phyloP scores from a whole-genome alignment of 2,329 filamentous ascomycete genomes.

The Talaromyces sp. region DNA sequence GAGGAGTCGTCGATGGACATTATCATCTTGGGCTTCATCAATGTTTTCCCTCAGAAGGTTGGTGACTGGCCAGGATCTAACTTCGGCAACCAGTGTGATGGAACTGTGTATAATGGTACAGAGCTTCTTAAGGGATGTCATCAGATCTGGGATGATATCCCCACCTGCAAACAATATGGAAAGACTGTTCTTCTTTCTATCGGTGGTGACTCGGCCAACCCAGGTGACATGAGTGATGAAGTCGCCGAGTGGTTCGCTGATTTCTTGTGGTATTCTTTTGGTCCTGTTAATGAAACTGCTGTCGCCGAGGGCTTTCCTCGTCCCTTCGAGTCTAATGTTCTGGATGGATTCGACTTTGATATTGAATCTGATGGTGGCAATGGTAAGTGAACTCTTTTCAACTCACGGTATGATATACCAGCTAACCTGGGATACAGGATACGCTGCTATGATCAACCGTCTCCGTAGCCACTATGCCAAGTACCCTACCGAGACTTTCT shows the following conservation, averaged over 20 bases:
- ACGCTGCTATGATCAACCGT: slow-evolving; percentile 51
- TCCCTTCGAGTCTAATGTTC: slow-evolving; percentile 49
- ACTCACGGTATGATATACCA: not conserved
- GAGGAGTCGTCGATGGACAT: slow-evolving; percentile 56
- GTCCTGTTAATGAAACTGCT: slow-evolving; percentile 36
- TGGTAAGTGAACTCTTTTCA: slow-evolving; percentile 26
- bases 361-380: slow-evolving; percentile 37
- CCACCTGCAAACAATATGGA: slow-evolving; percentile 42
- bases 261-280: slow-evolving; percentile 55
- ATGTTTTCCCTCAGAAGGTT: slow-evolving; percentile 52
- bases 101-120: slow-evolving; percentile 42
- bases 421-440: slow-evolving; percentile 36
- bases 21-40: slow-evolving; percentile 60
- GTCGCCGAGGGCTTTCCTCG: slow-evolving; percentile 43
- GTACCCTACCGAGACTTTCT: slow-evolving; percentile 44
- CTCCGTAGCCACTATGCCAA: slow-evolving; percentile 47
- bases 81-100: slow-evolving; percentile 60
- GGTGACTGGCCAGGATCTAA: slow-evolving; percentile 56
- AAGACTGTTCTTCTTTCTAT: slow-evolving; percentile 53
- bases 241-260: slow-evolving; percentile 52
- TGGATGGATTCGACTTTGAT: slow-evolving; percentile 60
- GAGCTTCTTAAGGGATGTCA: slow-evolving; percentile 48
- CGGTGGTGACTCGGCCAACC: slow-evolving; percentile 48
- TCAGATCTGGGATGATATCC: slow-evolving; percentile 47
- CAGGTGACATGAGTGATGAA: slow-evolving; percentile 46